A percentile compares a stretch with the other conserved stretches of the same genome.
Evolutionary conservation across 2,329 filamentous ascomycete species (phyloP).

Genomic region (Fusarium pseudoanthophilum): DNA sequence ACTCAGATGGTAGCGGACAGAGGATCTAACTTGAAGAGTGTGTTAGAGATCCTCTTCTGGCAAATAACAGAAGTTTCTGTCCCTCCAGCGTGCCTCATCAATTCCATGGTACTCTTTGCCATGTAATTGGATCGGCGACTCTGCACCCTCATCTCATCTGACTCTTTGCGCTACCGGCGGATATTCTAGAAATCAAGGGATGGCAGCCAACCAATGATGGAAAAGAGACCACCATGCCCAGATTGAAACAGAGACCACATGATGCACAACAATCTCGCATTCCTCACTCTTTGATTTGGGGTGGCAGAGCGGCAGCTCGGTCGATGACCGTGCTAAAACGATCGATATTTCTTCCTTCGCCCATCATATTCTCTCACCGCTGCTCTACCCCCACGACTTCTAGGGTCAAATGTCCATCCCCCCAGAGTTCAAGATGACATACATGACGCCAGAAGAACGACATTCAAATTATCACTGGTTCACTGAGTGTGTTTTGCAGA

Average conservation of each 20-base stretch:
- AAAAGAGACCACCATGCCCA: slow-evolving; percentile 24
- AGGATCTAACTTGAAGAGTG: slow-evolving; percentile 30
- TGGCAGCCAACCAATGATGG: slow-evolving; percentile 41
- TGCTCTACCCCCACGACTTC: slow-evolving; percentile 34
- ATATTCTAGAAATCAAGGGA: slow-evolving; percentile 48
- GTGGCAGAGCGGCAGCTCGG: slow-evolving; percentile 32
- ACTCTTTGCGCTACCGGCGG: slow-evolving; percentile 48
- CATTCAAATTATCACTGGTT: slow-evolving; percentile 4
- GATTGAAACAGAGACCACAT: slow-evolving; percentile 41
- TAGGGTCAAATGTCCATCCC: slow-evolving; percentile 11
- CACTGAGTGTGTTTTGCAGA: slow-evolving; percentile 26
- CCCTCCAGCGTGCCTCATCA: slow-evolving; percentile 31
- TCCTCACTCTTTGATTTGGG: slow-evolving; percentile 33
- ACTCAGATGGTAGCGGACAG: slow-evolving; percentile 27
- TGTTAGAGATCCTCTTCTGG: slow-evolving; percentile 33
- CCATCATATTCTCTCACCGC: slow-evolving; percentile 40
- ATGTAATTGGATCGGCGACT: slow-evolving; percentile 30
- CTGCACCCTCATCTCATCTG: slow-evolving; percentile 36
- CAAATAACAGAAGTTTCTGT: slow-evolving; percentile 35
- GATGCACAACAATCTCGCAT: slow-evolving; percentile 38
- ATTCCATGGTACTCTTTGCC: slow-evolving; percentile 26
- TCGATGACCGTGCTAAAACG: slow-evolving; percentile 33
- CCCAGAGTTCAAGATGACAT: slow-evolving; percentile 34
- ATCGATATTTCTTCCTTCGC: slow-evolving; percentile 33
- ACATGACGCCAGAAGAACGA: slow-evolving; percentile 19